Base-by-base conservation (phyloP, 2,329 filamentous ascomycete genomes). In the Penicillium sp. region DNA sequence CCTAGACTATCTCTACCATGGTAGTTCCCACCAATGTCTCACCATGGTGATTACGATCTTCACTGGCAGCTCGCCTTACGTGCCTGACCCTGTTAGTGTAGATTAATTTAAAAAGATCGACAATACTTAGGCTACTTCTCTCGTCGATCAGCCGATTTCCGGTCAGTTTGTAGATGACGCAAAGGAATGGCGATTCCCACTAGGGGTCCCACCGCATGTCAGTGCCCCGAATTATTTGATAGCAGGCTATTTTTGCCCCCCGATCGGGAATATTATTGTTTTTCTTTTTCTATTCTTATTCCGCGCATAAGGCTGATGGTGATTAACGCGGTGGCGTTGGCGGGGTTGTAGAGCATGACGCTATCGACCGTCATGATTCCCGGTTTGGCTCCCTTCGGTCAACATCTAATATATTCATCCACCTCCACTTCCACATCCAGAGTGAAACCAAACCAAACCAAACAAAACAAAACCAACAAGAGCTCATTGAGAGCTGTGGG, bases 21-120 rank as follows among this genome's bases (percentile, higher is more conserved):
- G n/a, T 7, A 15, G 27, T 13, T 26, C n/a, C 20, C n/a, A 8
- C 21, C 18, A n/a, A n/a, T n/a, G n/a, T n/a, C n/a, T 13, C 36
- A 40, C 36, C 36, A 26, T 24, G n/a, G 7, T 21, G 24, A 40
- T 40, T 40, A 6, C n/a, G 36, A 40, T 40, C 36, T 40, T 40
- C 36, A 40, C 36, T 26, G 21, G 15, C 36, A 26, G n/a, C 36
- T 40, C 36, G 3, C 21, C 7, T 42, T 42, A 42, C 39, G 39
- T 42, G 13, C 24, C 26, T 42, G n/a, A 42, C 8, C 39, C 39
- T 6, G 24, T 3, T 42, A 8, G 17, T 13, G 26, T 42, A 27
- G 15, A 29, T 29, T 29, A 27, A 37, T 37, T 37, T 13, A 10
- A 23, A 37, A 23, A 4, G 39, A 29, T 42, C 24, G 24, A 29